Evolutionary conservation across 345 rosid species (phyloP).

Genomic region (Aquilaria sinensis): DNA sequence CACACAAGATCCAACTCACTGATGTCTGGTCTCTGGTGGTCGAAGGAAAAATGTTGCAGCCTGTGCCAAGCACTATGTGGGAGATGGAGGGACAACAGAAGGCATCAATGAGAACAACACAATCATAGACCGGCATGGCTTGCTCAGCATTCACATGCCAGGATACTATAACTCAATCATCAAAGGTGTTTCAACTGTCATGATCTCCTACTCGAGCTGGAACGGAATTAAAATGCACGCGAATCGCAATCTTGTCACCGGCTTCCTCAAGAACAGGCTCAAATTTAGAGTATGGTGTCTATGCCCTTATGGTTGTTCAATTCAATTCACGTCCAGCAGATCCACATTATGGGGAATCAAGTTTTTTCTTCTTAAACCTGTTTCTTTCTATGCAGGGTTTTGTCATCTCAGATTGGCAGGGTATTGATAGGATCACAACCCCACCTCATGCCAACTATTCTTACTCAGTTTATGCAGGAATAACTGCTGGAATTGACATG

Average conservation of each 20-base stretch:
- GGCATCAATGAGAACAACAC: slow-evolving; percentile 83
- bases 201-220: slow-evolving; percentile 93
- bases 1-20: too few relatives aligned
- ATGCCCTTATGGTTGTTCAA: neutral
- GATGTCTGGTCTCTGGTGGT: neutral
- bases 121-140: slow-evolving; percentile 39
- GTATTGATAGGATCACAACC: slow-evolving; percentile 58
- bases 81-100: slow-evolving; percentile 78
- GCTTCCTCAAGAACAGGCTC: slow-evolving; percentile 65
- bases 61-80: slow-evolving; percentile 91
- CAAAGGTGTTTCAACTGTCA: slow-evolving; percentile 81
- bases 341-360: slow-evolving; percentile 7
- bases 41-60: slow-evolving; percentile 76
- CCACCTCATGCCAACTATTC: slow-evolving; percentile 64
- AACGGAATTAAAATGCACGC: slow-evolving; percentile 90
- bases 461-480: slow-evolving; percentile 38
- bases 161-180: slow-evolving; percentile 58
- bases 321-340: neutral
- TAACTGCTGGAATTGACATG: slow-evolving; percentile 66
- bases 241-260: slow-evolving; percentile 53
- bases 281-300: slow-evolving; percentile 43
- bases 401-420: slow-evolving; percentile 64
- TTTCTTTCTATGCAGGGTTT: slow-evolving; percentile 39
- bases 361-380: neutral
- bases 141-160: slow-evolving; percentile 70